These are phyloP conservation scores for Lantana camara DNA, from an alignment of 257 asterid species.

Conservation along the genomic window DNA sequence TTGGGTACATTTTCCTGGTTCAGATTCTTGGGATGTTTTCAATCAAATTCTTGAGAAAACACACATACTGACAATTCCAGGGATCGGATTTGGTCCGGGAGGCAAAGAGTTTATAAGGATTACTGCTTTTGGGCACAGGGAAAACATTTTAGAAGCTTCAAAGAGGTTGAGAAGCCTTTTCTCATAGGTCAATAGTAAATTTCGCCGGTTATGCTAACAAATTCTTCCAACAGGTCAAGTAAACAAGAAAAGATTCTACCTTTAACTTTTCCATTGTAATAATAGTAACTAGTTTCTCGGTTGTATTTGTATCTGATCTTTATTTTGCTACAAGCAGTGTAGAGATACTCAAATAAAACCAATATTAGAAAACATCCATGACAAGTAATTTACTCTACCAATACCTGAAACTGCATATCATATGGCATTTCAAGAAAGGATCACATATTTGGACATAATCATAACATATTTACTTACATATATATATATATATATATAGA, in stretches of 20 bases:
- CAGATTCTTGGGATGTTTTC: constrained; percentile 61
- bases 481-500: no score
- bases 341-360: not conserved
- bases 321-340: not conserved
- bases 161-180: constrained; percentile 43
- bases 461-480: not conserved
- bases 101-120: constrained; percentile 63
- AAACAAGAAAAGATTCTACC: not conserved
- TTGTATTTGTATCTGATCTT: not conserved
- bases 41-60: constrained; percentile 55
- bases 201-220: not conserved
- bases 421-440: not conserved
- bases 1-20: constrained; percentile 73
- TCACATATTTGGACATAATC: not conserved
- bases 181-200: constrained; percentile 5
- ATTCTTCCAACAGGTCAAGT: not conserved
- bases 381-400: not conserved
- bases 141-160: constrained; percentile 54
- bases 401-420: not conserved
- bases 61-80: constrained; percentile 60
- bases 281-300: not conserved
- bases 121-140: constrained; percentile 60
- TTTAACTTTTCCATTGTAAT: not conserved
- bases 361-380: not conserved
- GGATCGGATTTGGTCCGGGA: constrained; percentile 72